phyloP scores from a whole-genome alignment of 2,329 filamentous ascomycete species.

The Calonectria pseudoreteaudii region DNA sequence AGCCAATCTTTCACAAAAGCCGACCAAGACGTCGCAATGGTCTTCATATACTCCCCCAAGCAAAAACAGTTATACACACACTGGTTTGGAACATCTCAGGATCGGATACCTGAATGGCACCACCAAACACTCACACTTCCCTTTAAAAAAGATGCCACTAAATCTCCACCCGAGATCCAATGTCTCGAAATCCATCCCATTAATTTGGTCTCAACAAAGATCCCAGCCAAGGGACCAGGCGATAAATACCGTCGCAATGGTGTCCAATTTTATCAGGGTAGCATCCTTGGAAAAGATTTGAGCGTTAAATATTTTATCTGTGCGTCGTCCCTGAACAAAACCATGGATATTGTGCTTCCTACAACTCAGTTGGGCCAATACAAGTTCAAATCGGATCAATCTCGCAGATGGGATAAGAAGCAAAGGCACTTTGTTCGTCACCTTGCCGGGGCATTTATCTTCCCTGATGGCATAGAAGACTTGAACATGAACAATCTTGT shows the following conservation, averaged over 20 bases:
- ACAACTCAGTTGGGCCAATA: constrained; percentile 39
- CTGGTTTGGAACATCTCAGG: constrained; percentile 46
- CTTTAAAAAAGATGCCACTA: constrained; percentile 13
- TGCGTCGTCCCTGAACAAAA: constrained; percentile 39
- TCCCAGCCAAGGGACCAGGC: constrained; percentile 37
- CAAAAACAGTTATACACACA: constrained; percentile 49
- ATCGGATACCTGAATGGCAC: constrained; percentile 51
- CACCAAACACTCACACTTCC: constrained; percentile 48
- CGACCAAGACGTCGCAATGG: constrained; percentile 40
- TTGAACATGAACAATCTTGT: constrained; percentile 38
- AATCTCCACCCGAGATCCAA: constrained; percentile 32
- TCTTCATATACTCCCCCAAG: constrained; percentile 49
- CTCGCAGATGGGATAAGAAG: constrained; percentile 43
- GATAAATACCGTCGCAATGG: constrained; percentile 47
- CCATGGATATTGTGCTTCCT: constrained; percentile 44
- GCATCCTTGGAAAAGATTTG: constrained; percentile 55
- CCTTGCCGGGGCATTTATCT: constrained; percentile 48
- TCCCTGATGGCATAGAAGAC: constrained; percentile 51
- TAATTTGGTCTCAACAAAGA: constrained; percentile 30
- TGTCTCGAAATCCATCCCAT: constrained; percentile 45
- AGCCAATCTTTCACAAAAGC: constrained; percentile 38
- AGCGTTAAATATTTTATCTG: constrained; percentile 56
- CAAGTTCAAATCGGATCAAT: constrained; percentile 38
- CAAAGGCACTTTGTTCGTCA: constrained; percentile 44
- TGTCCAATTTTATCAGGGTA: constrained; percentile 61